Evolutionary conservation across 805 yeast species (phyloP).

Genomic region (Torulaspora microellipsoides): DNA sequence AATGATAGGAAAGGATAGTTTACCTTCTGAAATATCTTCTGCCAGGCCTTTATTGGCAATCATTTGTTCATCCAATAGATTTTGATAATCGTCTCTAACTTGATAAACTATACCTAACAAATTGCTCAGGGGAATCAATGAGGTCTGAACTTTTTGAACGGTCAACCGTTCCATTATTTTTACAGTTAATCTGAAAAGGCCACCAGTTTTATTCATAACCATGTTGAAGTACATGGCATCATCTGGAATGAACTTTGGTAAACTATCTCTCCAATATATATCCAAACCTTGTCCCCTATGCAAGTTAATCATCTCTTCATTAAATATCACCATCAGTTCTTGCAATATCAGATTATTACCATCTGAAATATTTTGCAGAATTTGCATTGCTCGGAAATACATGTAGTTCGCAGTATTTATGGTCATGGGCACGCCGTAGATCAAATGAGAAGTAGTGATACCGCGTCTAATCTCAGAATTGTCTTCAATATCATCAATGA

Average conservation of each 20-base stretch:
- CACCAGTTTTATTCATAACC: conserved; percentile 90
- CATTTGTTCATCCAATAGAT: conserved; percentile 45
- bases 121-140: conserved; percentile 61
- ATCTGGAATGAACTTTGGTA: conserved; percentile 44
- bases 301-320: conserved; percentile 71
- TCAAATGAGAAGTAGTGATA: conserved; percentile 67
- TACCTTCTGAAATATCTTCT: conserved; percentile 88
- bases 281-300: conserved; percentile 92
- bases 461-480: conserved; percentile 69
- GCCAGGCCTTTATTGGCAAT: conserved; percentile 69
- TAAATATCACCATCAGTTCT: conserved; percentile 41
- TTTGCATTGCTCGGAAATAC: conserved; percentile 67
- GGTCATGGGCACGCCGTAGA: conserved; percentile 74
- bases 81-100: conserved; percentile 77
- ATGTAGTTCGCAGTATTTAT: conserved; percentile 79
- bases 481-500: conserved; percentile 90
- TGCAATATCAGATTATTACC: conserved; percentile 17
- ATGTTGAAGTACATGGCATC: conserved; percentile 65
- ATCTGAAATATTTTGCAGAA: conserved; percentile 37
- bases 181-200: conserved; percentile 72
- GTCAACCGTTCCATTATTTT: conserved; percentile 49
- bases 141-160: conserved; percentile 13
- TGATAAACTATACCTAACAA: conserved; percentile 81
- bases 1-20: conserved; percentile 79
- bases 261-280: conserved; percentile 77